Conservation (phyloP, 805 yeast species). For the Saccharomycopsis malanga region DNA sequence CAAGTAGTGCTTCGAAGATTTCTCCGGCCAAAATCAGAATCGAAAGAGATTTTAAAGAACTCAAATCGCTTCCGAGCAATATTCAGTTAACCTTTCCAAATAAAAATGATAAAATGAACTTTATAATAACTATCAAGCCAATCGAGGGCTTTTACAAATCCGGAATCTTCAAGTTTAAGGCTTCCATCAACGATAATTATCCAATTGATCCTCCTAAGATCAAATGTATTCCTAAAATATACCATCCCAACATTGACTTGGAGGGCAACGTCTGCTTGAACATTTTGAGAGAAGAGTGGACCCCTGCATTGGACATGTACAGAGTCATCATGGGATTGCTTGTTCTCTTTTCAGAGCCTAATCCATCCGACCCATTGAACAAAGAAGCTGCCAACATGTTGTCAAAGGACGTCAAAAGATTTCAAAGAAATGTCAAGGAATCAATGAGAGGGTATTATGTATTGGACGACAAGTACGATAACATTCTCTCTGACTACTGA, state of each 20-base stretch:
- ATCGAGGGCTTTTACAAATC: slow-evolving; percentile 63
- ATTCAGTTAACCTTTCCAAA: slow-evolving; percentile 42
- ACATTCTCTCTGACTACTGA: slow-evolving; percentile 4
- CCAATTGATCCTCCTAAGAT: slow-evolving; percentile 94
- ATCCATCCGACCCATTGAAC: slow-evolving; percentile 86
- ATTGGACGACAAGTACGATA: slow-evolving; percentile 7
- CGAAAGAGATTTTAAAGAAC: slow-evolving; percentile 68
- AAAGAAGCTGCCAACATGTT: slow-evolving; percentile 74
- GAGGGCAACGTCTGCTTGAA: slow-evolving; percentile 90
- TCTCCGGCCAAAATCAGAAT: slow-evolving; percentile 68
- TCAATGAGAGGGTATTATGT: slow-evolving; percentile 14
- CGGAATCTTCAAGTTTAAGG: slow-evolving; percentile 67
- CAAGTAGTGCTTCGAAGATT: background rate
- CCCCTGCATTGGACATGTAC: slow-evolving; percentile 80
- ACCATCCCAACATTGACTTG: slow-evolving; percentile 89
- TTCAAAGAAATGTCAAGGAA: slow-evolving; percentile 25
- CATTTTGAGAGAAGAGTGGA: slow-evolving; percentile 92
- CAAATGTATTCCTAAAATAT: slow-evolving; percentile 60
- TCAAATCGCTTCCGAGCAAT: slow-evolving; percentile 49
- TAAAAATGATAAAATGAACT: slow-evolving; percentile 49
- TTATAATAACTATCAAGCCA: slow-evolving; percentile 53
- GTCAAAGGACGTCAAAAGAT: slow-evolving; percentile 38
- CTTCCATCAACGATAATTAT: slow-evolving; percentile 59
- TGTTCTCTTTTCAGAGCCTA: slow-evolving; percentile 83
- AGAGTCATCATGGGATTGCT: slow-evolving; percentile 78